Evolutionary conservation across 257 asterid species (phyloP).

Genomic region (Nicotiana noctiflora): DNA sequence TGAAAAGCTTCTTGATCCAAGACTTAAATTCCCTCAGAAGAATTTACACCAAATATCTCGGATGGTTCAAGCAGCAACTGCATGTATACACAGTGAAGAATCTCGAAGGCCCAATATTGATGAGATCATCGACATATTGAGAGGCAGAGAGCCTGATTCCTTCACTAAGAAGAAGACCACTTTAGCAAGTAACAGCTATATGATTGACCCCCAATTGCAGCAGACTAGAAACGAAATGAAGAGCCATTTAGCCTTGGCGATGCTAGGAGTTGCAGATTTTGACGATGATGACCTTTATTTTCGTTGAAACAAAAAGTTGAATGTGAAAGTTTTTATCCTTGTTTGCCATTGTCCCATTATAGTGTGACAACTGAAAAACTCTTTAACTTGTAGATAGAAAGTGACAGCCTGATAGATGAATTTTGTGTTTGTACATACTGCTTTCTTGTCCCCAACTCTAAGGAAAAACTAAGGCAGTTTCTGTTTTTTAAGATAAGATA

Average conservation of each 20-base stretch:
- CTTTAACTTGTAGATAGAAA: conserved; percentile 1
- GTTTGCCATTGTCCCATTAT: background rate
- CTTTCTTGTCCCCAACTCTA: background rate
- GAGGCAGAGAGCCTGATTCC: conserved; percentile 38
- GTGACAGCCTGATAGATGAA: background rate
- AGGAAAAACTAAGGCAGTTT: background rate
- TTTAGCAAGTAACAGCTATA: conserved; percentile 13
- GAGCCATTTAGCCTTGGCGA: conserved; percentile 80
- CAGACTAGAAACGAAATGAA: conserved; percentile 67
- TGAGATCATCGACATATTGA: conserved; percentile 44
- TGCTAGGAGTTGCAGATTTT: conserved; percentile 71
- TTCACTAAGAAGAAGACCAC: conserved; percentile 27
- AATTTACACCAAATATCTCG: conserved; percentile 28
- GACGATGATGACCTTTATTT: conserved; percentile 52
- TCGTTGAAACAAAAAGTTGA: conserved; percentile 29
- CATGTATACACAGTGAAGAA: conserved; percentile 55
- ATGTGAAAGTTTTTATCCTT: background rate
- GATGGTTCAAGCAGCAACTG: conserved; percentile 58
- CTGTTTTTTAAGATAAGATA: background rate
- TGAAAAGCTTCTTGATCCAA: conserved; percentile 52
- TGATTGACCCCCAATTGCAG: conserved; percentile 37
- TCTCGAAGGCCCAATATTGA: conserved; percentile 53
- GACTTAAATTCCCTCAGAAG: conserved; percentile 26
- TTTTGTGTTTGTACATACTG: conserved; percentile 4
- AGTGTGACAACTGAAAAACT: background rate